Percentiles rank a stretch among this genome's conserved stretches.
phyloP scores from a whole-genome alignment of 2,329 filamentous ascomycete genomes.

The Hypoxylon sp. region DNA sequence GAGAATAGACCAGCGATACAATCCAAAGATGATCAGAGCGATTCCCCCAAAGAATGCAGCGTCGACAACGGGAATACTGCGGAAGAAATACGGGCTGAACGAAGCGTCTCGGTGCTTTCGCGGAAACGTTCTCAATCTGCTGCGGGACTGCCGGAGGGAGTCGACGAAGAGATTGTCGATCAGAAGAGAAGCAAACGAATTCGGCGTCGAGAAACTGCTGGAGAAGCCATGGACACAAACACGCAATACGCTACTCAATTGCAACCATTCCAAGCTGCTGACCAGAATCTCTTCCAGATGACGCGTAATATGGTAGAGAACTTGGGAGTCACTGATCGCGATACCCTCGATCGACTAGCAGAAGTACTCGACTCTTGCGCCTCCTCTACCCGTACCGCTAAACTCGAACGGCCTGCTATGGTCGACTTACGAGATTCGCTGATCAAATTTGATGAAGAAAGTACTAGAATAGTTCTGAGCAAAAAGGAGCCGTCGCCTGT shows the following conservation, averaged over 20 bases:
- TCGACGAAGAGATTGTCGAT: slow-evolving; percentile 68
- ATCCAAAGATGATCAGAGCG: slow-evolving; percentile 55
- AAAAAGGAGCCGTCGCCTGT: slow-evolving; percentile 66
- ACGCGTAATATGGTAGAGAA: slow-evolving; percentile 68
- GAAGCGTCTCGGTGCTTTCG: slow-evolving; percentile 58
- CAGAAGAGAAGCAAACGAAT: slow-evolving; percentile 76
- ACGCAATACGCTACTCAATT: slow-evolving; percentile 67
- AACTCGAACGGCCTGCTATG: slow-evolving; percentile 61
- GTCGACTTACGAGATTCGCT: slow-evolving; percentile 65
- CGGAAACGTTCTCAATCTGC: slow-evolving; percentile 74
- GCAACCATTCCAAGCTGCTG: slow-evolving; percentile 68
- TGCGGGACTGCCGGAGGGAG: slow-evolving; percentile 68
- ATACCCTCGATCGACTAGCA: slow-evolving; percentile 60
- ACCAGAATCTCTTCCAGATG: slow-evolving; percentile 68
- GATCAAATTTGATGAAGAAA: slow-evolving; percentile 66
- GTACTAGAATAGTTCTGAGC: slow-evolving; percentile 64
- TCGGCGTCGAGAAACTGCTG: slow-evolving; percentile 70
- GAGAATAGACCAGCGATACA: slow-evolving; percentile 32
- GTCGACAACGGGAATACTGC: slow-evolving; percentile 49
- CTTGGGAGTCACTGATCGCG: slow-evolving; percentile 65
- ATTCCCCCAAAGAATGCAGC: slow-evolving; percentile 54
- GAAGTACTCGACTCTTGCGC: slow-evolving; percentile 67
- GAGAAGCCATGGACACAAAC: slow-evolving; percentile 66
- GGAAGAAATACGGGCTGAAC: slow-evolving; percentile 54
- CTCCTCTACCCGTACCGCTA: slow-evolving; percentile 64